Percentiles rank a stretch among this genome's conserved stretches.
phyloP scores from a whole-genome alignment of 768 basidiomycete genomes.

The Thelephora ganbajun region DNA sequence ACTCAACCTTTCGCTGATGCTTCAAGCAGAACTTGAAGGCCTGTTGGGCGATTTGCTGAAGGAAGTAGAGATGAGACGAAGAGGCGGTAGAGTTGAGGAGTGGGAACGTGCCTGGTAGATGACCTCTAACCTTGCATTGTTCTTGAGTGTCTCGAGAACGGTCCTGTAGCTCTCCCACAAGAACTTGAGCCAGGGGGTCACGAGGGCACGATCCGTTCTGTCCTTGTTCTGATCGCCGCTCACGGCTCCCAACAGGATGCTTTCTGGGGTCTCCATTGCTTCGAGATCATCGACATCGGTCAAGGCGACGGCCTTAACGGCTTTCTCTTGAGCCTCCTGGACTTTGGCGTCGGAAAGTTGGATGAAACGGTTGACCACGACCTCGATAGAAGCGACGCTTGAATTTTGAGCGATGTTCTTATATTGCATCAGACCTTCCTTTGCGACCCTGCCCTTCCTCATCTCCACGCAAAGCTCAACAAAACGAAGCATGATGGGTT shows the following conservation, averaged over 20 bases:
- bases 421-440: slow-evolving; percentile 93
- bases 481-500: slow-evolving; percentile 93
- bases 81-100: background rate
- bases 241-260: slow-evolving; percentile 81
- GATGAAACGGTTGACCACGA: slow-evolving; percentile 80
- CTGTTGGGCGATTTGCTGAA: slow-evolving; percentile 86
- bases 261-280: slow-evolving; percentile 89
- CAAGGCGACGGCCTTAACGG: slow-evolving; percentile 50
- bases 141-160: slow-evolving; percentile 89
- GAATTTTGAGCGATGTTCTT: slow-evolving; percentile 96
- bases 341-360: slow-evolving; percentile 71
- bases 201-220: slow-evolving; percentile 84
- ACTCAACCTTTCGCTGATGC: slow-evolving; percentile 91
- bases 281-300: slow-evolving; percentile 91
- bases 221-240: slow-evolving; percentile 87
- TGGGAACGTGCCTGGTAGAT: slow-evolving; percentile 76
- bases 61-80: background rate
- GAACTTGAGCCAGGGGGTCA: slow-evolving; percentile 96
- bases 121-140: slow-evolving; percentile 81
- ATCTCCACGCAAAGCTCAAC: slow-evolving; percentile 93
- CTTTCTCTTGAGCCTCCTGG: slow-evolving; percentile 75
- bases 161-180: slow-evolving; percentile 98
- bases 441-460: slow-evolving; percentile 85
- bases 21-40: slow-evolving; percentile 95
- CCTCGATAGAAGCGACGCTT: slow-evolving; percentile 82